Base-by-base conservation (phyloP, 2,329 filamentous ascomycete genomes). In the Chaetothyriales sp. region DNA sequence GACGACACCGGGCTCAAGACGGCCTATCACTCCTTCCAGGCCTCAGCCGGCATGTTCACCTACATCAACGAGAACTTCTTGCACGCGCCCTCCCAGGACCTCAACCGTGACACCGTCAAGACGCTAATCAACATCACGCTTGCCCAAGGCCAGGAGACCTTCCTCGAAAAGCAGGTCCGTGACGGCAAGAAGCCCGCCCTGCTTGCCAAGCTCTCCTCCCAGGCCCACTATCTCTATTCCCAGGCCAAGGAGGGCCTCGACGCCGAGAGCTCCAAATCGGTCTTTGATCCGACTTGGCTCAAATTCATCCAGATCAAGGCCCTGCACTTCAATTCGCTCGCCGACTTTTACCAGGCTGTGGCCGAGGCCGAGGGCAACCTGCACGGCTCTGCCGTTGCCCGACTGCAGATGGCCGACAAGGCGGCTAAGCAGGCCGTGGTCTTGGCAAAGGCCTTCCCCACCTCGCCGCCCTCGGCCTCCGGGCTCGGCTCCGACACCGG, bases 11-110 rank as follows among this genome's bases (percentile, higher is more conserved):
- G 90, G 33, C 78, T 97, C 66, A 98, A 98, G 72, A 90, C 89
- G 13, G 88, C 92, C 18, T 98, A 97, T 66, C 90, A 98, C 69
- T 95, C 89, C 18, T 97, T 97, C 72, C 92, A 98, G 69, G 92
- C 92, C 43, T 89, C 90, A 6, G 92, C 92, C 8, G 92, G 92
- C 72, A 98, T 98, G 92, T 98, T 97, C 69, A 97, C 90, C 50
- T 98, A 98, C 64, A 98, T 98, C 73, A 98, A 98, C 69, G 92
- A 98, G 71, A 98, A 98, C 71, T 98, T 98, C 66, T 74, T 98
- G 37, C 92, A 98, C 64, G 92, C 92, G 1, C 92, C 94, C 0
- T 95, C 89, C 7, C 89, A 87, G n/a, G 92, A 98, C 64, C 71
- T 98, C 47, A 97, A 89, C 66, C 76, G 92, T 55, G 90, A 98